Percentiles rank a stretch among this genome's conserved stretches.
phyloP scores from a whole-genome alignment of 441 rosid species.

The Brassica balearica region DNA sequence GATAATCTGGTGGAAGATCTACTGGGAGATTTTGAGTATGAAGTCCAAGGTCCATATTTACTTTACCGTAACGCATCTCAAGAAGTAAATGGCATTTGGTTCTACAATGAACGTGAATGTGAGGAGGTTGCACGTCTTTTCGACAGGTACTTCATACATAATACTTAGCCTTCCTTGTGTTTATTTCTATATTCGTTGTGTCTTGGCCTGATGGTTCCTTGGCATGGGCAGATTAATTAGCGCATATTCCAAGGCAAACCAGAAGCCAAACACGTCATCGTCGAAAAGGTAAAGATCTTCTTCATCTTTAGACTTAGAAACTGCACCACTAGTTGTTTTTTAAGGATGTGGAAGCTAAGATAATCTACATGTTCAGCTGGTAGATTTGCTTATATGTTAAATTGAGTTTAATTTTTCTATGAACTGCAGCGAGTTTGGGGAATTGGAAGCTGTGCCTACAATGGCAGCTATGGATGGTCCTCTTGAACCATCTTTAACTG shows the following conservation, averaged over 20 bases:
- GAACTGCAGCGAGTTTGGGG: slow-evolving; percentile 82
- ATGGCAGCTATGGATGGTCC: slow-evolving; percentile 94
- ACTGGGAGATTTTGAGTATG: slow-evolving; percentile 93
- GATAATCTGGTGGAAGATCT: slow-evolving; percentile 57
- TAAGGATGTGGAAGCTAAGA: slow-evolving; percentile 3
- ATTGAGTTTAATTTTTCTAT: neutral
- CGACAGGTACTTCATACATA: neutral
- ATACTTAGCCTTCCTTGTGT: neutral
- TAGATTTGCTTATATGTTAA: too few relatives aligned
- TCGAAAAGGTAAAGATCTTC: slow-evolving; percentile 59
- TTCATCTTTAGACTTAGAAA: slow-evolving; percentile 6
- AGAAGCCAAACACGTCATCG: slow-evolving; percentile 65
- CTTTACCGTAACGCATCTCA: slow-evolving; percentile 91
- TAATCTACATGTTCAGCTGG: neutral
- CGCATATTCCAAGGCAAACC: slow-evolving; percentile 89
- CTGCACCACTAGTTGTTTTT: neutral
- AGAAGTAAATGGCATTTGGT: slow-evolving; percentile 98
- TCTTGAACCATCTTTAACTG: slow-evolving; percentile 73
- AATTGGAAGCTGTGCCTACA: slow-evolving; percentile 84
- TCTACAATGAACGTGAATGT: slow-evolving; percentile 87
- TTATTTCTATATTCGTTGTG: slow-evolving; percentile 8
- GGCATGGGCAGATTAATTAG: slow-evolving; percentile 65
- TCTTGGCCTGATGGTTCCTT: slow-evolving; percentile 34
- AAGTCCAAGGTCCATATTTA: slow-evolving; percentile 92
- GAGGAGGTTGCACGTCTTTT: slow-evolving; percentile 89